Base-by-base conservation (phyloP, 768 basidiomycete genomes). In the Suillus lakei region DNA sequence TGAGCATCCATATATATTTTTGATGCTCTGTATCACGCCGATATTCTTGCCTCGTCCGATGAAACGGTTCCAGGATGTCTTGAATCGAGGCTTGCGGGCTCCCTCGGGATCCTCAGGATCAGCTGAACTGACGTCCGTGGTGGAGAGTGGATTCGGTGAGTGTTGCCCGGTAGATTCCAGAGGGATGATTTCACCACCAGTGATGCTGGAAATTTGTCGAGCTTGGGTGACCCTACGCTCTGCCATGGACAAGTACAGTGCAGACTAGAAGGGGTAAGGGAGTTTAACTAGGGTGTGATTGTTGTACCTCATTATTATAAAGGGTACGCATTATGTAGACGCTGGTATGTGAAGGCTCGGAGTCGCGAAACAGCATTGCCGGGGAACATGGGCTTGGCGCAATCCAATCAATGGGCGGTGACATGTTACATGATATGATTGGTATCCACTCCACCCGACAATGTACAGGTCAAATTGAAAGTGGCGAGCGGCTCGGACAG, bases 1-100 rank as follows among this genome's bases (percentile, higher is more conserved):
- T 0, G 87, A 88, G 21, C 84, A 86, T n/a, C 80, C 74, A 4
- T 73, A 74, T 51, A 88, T 79, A 3, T 81, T 81, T 38, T 76
- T 78, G 54, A 87, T 66, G 68, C 84, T 87, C 69, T 81, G 72
- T 32, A 68, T 39, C 9, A 84, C 71, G 0, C 85, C 82, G 38
- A 86, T 73, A 23, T 67, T 71, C 73, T 80, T 85, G 9, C 84
- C 85, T 51, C 71, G 70, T 5, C 76, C 72, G 21, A 55, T 9
- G 56, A 69, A 67, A 23, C 68, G 68, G 39, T 64, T 26, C 61
- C 60, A 67, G 6, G 39, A 21, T 4, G 67, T 51, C 43, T 58
- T 44, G 23, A 48, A 34, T 62, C 15, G 15, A 60, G 46, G 18
- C 8, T 51, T 5, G 48, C 21, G 48, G 6, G 10, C 3, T n/a